Conservation (phyloP, 2,329 filamentous ascomycete species). For the Penicillium sp. region DNA sequence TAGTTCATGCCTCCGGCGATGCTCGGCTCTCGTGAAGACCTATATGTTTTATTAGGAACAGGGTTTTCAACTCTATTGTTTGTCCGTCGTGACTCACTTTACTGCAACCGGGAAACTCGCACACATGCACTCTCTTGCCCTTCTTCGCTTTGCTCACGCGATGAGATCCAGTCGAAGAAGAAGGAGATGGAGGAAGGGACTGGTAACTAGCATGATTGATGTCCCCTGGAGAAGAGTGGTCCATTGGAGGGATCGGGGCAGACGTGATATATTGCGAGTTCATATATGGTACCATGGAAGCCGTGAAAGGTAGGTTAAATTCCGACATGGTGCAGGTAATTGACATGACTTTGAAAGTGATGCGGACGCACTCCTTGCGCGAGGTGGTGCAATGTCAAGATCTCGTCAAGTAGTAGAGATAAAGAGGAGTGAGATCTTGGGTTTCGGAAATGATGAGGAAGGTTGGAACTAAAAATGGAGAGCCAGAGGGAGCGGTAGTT, state of each 20-base stretch:
- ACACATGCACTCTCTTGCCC: slow-evolving; percentile 55
- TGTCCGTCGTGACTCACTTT: slow-evolving; percentile 42
- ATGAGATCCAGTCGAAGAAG: slow-evolving; percentile 21
- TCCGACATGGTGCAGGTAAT: neutral
- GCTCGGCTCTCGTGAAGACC: slow-evolving; percentile 56
- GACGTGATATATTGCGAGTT: neutral
- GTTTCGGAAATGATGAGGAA: neutral
- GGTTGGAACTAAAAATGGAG: neutral
- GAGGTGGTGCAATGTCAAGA: neutral
- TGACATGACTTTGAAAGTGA: neutral
- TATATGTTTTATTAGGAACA: slow-evolving; percentile 17
- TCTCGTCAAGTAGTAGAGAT: neutral
- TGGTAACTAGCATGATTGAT: neutral
- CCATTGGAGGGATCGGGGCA: neutral
- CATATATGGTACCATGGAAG: neutral
- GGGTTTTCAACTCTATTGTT: neutral
- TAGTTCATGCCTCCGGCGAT: slow-evolving; percentile 52
- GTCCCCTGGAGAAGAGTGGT: neutral
- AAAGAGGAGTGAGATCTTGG: neutral
- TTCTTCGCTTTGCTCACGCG: slow-evolving; percentile 57
- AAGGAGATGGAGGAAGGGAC: slow-evolving; percentile 40
- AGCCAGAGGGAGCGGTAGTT: neutral
- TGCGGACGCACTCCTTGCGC: too few relatives aligned
- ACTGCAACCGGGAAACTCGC: slow-evolving; percentile 50
- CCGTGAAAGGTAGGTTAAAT: neutral